Percentiles rank a stretch among this genome's conserved stretches.
These are phyloP conservation scores for Septoria petroselini DNA, from an alignment of 2,329 filamentous ascomycete species.

Conservation along the genomic window DNA sequence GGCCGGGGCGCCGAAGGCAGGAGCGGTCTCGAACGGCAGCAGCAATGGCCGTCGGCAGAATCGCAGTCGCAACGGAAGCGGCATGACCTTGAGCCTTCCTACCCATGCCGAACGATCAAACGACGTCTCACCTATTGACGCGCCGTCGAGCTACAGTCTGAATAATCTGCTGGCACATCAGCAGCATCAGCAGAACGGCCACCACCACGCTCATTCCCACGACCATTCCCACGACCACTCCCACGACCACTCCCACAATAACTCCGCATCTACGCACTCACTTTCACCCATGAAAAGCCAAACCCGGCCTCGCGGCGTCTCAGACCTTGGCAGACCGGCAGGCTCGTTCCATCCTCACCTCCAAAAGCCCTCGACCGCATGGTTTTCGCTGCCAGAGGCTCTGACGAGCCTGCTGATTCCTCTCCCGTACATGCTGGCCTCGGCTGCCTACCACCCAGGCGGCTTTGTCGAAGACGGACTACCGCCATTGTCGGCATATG, in stretches of 20 bases:
- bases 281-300: conserved; percentile 31
- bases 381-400: conserved; percentile 45
- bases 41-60: background rate
- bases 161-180: conserved; percentile 28
- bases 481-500: conserved; percentile 35
- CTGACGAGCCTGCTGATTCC: conserved; percentile 52
- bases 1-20: background rate
- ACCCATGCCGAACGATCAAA: conserved; percentile 33
- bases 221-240: conserved; percentile 29
- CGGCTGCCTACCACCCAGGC: conserved; percentile 44
- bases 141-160: conserved; percentile 10
- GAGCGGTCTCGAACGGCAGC: conserved; percentile 4
- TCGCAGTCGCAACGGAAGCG: conserved; percentile 7
- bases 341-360: conserved; percentile 25
- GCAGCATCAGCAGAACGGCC: conserved; percentile 25
- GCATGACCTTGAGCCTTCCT: conserved; percentile 24
- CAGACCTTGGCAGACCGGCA: conserved; percentile 44
- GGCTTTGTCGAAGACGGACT: conserved; percentile 27
- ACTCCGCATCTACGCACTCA: background rate
- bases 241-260: conserved; percentile 25
- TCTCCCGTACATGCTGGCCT: conserved; percentile 49
- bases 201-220: conserved; percentile 21
- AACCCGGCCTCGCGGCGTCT: conserved; percentile 45
- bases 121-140: conserved; percentile 34
- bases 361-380: conserved; percentile 26